A percentile compares a stretch with the other conserved stretches of the same genome.
Evolutionary conservation across 257 asterid species (phyloP).

Genomic region (Osmanthus fragrans): DNA sequence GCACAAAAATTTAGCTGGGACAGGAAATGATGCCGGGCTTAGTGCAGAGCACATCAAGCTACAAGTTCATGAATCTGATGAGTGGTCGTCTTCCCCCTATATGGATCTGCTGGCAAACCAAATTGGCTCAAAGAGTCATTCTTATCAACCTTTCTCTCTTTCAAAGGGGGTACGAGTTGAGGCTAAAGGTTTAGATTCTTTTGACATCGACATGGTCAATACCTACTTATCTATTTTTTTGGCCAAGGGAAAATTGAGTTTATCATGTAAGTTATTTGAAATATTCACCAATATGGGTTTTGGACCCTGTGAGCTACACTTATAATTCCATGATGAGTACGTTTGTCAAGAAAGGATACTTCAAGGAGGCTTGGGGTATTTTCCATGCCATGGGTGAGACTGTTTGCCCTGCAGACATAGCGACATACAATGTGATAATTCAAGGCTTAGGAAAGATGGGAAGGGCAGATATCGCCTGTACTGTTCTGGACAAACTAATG

Average conservation of each 20-base stretch:
- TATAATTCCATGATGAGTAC: constrained; percentile 91
- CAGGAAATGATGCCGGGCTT: constrained; percentile 17
- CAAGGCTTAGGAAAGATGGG: constrained; percentile 94
- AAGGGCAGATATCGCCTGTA: constrained; percentile 82
- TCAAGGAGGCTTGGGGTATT: constrained; percentile 84
- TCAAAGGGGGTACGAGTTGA: constrained; percentile 62
- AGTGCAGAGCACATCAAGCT: constrained; percentile 26
- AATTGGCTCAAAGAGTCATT: constrained; percentile 27
- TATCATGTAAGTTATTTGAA: constrained; percentile 91
- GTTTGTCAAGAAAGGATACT: constrained; percentile 87
- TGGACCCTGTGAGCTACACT: constrained; percentile 69
- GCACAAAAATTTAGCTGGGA: constrained; percentile 27
- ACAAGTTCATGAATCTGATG: constrained; percentile 42
- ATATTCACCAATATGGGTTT: constrained; percentile 67
- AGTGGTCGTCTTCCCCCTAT: constrained; percentile 94
- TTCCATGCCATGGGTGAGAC: constrained; percentile 71
- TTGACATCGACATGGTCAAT: constrained; percentile 83
- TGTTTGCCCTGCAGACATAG: constrained; percentile 69
- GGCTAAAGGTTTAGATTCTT: constrained; percentile 68
- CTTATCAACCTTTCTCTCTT: constrained; percentile 38
- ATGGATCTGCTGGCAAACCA: constrained; percentile 76
- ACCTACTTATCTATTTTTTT: constrained; percentile 81
- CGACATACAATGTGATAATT: constrained; percentile 75
- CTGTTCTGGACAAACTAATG: constrained; percentile 68
- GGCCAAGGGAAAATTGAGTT: constrained; percentile 84